Conservation (phyloP, 2,329 filamentous ascomycete genomes). For the Venturiaceae sp. region DNA sequence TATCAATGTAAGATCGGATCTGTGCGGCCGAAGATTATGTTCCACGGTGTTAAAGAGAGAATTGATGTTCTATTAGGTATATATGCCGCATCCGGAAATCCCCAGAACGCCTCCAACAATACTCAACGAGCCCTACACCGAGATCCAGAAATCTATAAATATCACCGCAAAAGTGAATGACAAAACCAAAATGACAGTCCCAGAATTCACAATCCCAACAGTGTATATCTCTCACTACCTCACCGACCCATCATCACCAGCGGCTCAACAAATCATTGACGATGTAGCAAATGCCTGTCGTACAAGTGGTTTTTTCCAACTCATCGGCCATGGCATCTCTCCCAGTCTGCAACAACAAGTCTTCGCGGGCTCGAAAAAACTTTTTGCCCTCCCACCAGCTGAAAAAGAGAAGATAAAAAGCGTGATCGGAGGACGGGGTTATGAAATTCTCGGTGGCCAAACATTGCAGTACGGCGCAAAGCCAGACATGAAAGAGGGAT, state of each 20-base stretch:
- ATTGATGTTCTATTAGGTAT: neutral
- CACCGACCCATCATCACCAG: neutral
- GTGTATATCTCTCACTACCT: conserved; percentile 3
- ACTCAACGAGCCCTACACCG: neutral
- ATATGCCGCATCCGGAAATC: neutral
- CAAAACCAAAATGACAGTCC: neutral
- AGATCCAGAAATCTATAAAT: neutral
- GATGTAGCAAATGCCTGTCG: conserved; percentile 3
- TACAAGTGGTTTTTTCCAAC: conserved; percentile 44
- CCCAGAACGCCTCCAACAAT: neutral
- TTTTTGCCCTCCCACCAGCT: conserved; percentile 39
- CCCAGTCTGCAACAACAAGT: conserved; percentile 28
- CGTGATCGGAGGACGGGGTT: conserved; percentile 8
- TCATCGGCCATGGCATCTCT: conserved; percentile 38
- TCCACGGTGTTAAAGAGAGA: neutral
- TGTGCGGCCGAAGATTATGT: neutral
- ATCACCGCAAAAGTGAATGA: neutral
- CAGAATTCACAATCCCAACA: conserved; percentile 1
- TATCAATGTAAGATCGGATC: neutral
- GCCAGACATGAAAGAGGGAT: conserved; percentile 12
- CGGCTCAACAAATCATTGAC: neutral
- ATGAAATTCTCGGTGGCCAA: conserved; percentile 10
- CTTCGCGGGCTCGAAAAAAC: conserved; percentile 30
- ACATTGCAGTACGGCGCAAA: conserved; percentile 9
- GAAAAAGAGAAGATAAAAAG: conserved; percentile 32